Conservation (phyloP, 2,329 filamentous ascomycete genomes). For the Fusarium austroafricanum region DNA sequence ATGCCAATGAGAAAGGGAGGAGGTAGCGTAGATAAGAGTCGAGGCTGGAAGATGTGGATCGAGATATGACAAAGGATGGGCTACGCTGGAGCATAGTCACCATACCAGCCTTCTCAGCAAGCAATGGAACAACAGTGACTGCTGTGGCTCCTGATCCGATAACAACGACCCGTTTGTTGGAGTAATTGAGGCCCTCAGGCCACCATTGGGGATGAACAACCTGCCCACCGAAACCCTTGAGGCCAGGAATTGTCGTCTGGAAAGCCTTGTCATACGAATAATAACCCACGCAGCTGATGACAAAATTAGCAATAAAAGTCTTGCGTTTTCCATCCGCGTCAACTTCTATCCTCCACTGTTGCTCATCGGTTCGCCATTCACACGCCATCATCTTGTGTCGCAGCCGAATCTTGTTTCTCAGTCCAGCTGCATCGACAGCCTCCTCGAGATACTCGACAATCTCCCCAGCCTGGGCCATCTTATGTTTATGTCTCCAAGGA, state of each 20-base stretch:
- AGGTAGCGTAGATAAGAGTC: conserved; percentile 54
- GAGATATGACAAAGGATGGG: conserved; percentile 75
- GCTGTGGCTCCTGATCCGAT: conserved; percentile 85
- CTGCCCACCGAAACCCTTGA: conserved; percentile 73
- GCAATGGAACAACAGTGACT: conserved; percentile 77
- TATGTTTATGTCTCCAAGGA: conserved; percentile 69
- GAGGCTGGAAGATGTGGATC: conserved; percentile 56
- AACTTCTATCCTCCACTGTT: conserved; percentile 66
- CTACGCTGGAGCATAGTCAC: conserved; percentile 87
- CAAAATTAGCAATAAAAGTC: conserved; percentile 61
- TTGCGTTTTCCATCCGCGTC: conserved; percentile 45
- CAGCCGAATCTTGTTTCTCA: conserved; percentile 66
- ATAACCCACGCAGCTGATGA: conserved; percentile 73
- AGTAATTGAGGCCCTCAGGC: conserved; percentile 75
- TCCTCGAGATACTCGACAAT: conserved; percentile 67
- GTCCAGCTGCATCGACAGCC: conserved; percentile 61
- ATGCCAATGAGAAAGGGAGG: conserved; percentile 61
- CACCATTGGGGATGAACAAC: conserved; percentile 81
- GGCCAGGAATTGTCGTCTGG: conserved; percentile 70
- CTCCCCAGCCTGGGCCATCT: conserved; percentile 63
- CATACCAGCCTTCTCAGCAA: conserved; percentile 71
- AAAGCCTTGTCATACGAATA: conserved; percentile 77
- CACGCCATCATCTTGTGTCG: conserved; percentile 60
- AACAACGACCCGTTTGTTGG: conserved; percentile 75
- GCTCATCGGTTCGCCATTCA: conserved; percentile 66